Evolutionary conservation across 176 grass and related monocot species (phyloP).

Genomic region (Oryza australiensis): DNA sequence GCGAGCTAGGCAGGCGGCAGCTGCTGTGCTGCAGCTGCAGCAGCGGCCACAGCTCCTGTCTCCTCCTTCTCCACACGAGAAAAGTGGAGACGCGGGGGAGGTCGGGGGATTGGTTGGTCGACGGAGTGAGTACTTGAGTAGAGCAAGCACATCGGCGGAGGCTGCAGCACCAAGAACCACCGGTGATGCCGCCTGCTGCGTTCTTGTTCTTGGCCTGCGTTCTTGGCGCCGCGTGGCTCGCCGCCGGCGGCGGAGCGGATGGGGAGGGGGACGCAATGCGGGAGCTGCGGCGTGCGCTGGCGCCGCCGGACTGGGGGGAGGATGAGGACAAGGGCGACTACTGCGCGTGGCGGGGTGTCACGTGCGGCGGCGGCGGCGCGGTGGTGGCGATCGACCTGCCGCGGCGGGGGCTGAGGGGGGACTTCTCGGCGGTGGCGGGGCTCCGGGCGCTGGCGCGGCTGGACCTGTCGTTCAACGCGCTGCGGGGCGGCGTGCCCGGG

Average conservation of each 20-base stretch:
- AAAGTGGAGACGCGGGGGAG: not conserved
- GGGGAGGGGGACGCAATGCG: slow-evolving; percentile 49
- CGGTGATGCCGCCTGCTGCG: slow-evolving; percentile 34
- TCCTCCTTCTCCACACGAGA: slow-evolving; percentile 24
- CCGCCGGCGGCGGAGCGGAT: not conserved
- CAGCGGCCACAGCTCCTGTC: not conserved
- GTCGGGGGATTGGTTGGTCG: not conserved
- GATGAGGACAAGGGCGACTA: slow-evolving; percentile 17
- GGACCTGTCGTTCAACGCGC: slow-evolving; percentile 78
- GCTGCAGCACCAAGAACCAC: slow-evolving; percentile 6
- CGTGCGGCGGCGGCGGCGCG: slow-evolving; percentile 35
- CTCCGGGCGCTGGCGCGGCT: slow-evolving; percentile 48
- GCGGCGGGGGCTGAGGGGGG: slow-evolving; percentile 54
- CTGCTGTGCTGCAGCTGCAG: not conserved
- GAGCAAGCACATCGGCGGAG: too few species aligned
- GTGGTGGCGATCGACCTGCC: slow-evolving; percentile 73
- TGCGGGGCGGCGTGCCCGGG: slow-evolving; percentile 45
- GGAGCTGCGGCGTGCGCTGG: slow-evolving; percentile 60
- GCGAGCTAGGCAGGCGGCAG: not conserved
- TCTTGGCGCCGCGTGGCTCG: not conserved
- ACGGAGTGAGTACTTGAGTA: not conserved
- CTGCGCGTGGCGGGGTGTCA: slow-evolving; percentile 83
- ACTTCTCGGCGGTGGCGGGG: slow-evolving; percentile 50
- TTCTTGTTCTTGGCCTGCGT: slow-evolving; percentile 25
- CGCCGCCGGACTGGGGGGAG: slow-evolving; percentile 52